phyloP scores from a whole-genome alignment of 139 green algal genomes.

The Chlorella vulgaris region DNA sequence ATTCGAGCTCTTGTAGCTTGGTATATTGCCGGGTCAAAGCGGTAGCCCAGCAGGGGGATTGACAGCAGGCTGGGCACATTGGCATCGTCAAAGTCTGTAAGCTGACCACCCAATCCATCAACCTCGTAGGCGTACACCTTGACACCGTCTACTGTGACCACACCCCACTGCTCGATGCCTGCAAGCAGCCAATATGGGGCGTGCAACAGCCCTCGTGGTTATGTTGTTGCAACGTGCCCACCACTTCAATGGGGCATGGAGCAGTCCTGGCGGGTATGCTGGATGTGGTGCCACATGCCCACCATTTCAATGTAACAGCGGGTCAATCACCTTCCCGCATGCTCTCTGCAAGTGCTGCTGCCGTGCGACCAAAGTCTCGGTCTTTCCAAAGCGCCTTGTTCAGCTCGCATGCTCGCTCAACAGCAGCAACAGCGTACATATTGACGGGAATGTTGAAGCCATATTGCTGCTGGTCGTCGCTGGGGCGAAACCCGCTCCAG shows the following conservation, averaged over 20 bases:
- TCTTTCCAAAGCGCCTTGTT: constrained; percentile 56
- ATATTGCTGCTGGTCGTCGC: constrained; percentile 60
- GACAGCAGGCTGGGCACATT: constrained; percentile 71
- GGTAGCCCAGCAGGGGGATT: constrained; percentile 65
- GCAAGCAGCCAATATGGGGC: no score
- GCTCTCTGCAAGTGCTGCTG: constrained; percentile 26
- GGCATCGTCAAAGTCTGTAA: constrained; percentile 63
- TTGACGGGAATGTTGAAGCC: constrained; percentile 65
- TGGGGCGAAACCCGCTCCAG: constrained; percentile 68
- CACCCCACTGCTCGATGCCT: not conserved
- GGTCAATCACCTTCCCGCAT: constrained; percentile 44
- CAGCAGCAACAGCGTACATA: constrained; percentile 45
- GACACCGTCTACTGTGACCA: not conserved
- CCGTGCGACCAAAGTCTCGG: constrained; percentile 22
- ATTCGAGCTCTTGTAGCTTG: constrained; percentile 41
- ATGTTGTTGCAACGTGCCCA: no score
- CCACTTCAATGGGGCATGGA: no score
- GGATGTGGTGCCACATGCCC: no score
- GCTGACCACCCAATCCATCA: no score
- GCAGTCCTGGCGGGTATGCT: no score
- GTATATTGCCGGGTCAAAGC: constrained; percentile 50
- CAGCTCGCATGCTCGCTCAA: constrained; percentile 56
- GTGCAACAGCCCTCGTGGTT: no score
- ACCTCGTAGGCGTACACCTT: not conserved
- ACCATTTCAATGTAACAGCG: no score